Evolutionary conservation across 2,329 filamentous ascomycete genomes (phyloP), one percentile per base, ranked within the genome.

Genomic region (Madurella fahalii): DNA sequence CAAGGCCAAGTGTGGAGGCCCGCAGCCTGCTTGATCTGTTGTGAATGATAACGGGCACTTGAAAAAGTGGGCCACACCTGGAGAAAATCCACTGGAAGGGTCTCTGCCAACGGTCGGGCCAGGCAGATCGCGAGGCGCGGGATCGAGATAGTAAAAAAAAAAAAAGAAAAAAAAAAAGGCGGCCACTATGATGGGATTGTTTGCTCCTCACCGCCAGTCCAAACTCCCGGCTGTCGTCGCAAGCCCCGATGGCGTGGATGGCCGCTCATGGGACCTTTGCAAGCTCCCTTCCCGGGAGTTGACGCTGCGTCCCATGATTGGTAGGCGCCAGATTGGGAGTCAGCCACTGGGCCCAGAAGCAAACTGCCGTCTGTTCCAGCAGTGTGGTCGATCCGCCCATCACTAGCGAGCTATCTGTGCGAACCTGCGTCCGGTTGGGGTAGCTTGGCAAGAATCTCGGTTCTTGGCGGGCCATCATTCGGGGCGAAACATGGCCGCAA

Each of bases 341-440:
- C 46, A 54, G 45, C 54, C 50, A 50, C 37, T 37, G 11, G 34
- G 11, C 13, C 34, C 34, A 37, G 11, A 37, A 37, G 34, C 40
- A 37, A 16, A 9, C 25, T 18, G 45, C 34, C 40, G 43, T 43
- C 30, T 30, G 43, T 56, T 59, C 59, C 61, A 59, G 52, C 54
- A 40, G 58, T 59, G 61, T 57, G 61, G 60, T 60, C 60, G 57
- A 62, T 61, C 57, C 53, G 57, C 34, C 46, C 57, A 58, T 57
- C 61, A 31, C 53, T 45, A 41, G 17, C 31, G 39, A 32, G 18
- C 52, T 16, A 42, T 43, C 47, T 41, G 42, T 47, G 53, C 58
- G 52, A 58, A 54, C 46, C 40, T 34, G 41, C 37, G 30, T 47
- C 18, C 39, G 37, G 20, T 42, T 37, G 25, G 25, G 40, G 47